Base-by-base conservation (phyloP, 208 protist species). In the Angomonas deanei region DNA sequence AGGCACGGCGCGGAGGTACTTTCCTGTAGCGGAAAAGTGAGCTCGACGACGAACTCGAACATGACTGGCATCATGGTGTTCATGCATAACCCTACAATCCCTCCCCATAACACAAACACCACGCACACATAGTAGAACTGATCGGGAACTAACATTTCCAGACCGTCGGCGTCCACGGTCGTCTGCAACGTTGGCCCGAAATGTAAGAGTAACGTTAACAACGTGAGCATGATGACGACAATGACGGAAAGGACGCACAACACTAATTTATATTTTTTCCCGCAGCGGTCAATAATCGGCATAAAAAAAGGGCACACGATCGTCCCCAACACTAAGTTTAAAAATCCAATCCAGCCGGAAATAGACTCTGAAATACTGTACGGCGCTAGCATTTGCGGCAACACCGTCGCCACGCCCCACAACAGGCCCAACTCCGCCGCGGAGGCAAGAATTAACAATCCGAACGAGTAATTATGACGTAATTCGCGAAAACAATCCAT, bases 41-140 rank as follows among this genome's bases (percentile, higher is more conserved):
- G 65, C 74, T 92, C 84, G 50, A 92, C 74, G 2, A 86, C 84
- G 71, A 83, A 92, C 66, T 92, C 81, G 69, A 88, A 92, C 75
- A 88, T 83, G 48, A 92, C 64, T 5, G 84, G 84, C 78, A 92
- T 85, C 76, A 86, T 84, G 31, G 84, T 83, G 64, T 92, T 92
- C 66, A 86, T 81, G 32, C 78, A 92, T 0, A 92, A 23, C 0
- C 84, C 84, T 0, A 79, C 75, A 0, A 91, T 49, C 8, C 78
- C 80, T 38, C 80, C 80, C 78, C 78, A 87, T 0, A 77, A 65
- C 52, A 86, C 36, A 71, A 91, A 87, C 0, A 74, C 54, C 0
- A 76, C 52, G 0, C 62, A 19, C 21, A 77, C 70, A 59, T 81
- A 91, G 64, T 85, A 83, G 15, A 0, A 60, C 17, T 58, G 48